Percentiles rank a stretch among this genome's conserved stretches.
Evolutionary conservation across 148 eudicot genomes (phyloP).

Genomic region (Vaccinium myrtillus): DNA sequence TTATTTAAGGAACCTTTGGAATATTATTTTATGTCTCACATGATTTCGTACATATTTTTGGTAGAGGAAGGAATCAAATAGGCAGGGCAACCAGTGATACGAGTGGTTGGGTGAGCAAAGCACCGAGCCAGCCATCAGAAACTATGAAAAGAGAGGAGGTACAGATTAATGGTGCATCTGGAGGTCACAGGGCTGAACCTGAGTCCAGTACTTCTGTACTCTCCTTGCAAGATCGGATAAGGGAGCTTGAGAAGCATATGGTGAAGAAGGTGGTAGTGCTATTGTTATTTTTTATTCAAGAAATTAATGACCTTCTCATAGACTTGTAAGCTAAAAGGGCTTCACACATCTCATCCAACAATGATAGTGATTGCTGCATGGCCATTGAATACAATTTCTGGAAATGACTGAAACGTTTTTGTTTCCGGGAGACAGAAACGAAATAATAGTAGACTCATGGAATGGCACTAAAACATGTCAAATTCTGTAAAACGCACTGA

Average conservation of each 20-base stretch:
- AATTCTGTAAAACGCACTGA: neutral
- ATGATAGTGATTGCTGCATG: neutral
- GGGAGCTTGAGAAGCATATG: slow-evolving; percentile 3
- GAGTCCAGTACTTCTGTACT: slow-evolving; percentile 40
- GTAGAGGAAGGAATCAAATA: slow-evolving; percentile 55
- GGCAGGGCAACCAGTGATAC: slow-evolving; percentile 7
- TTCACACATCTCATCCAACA: slow-evolving; percentile 20
- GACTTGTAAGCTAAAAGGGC: neutral
- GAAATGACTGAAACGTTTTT: neutral
- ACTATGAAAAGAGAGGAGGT: slow-evolving; percentile 25
- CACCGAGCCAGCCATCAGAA: slow-evolving; percentile 39
- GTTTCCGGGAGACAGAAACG: neutral
- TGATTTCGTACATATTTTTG: neutral
- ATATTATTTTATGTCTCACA: neutral
- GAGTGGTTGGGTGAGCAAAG: slow-evolving; percentile 40
- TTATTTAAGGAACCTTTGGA: neutral
- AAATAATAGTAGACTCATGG: neutral
- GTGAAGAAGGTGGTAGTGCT: slow-evolving; percentile 4
- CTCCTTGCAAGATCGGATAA: slow-evolving; percentile 42
- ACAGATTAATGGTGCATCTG: slow-evolving; percentile 37
- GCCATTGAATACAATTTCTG: neutral
- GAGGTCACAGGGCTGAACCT: slow-evolving; percentile 39
- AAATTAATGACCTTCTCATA: neutral
- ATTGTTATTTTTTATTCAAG: neutral
- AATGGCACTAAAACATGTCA: neutral